A percentile compares a stretch with the other conserved stretches of the same genome.
These are phyloP conservation scores for Penstemon eatonii DNA, from an alignment of 257 asterid genomes.

Conservation along the genomic window DNA sequence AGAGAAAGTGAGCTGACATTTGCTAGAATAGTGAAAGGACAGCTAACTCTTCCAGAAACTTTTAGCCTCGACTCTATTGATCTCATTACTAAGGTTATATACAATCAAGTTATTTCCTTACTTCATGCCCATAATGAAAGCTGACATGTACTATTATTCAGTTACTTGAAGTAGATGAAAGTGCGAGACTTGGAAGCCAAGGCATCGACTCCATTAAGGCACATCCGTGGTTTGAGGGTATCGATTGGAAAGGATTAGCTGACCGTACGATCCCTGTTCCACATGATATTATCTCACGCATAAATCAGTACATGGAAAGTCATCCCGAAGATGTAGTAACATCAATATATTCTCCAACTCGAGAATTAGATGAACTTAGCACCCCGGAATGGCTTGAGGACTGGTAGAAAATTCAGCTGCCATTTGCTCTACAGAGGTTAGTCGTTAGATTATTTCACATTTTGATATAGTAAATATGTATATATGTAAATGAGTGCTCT, in stretches of 20 bases:
- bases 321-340: conserved; percentile 43
- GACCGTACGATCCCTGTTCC: conserved; percentile 50
- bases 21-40: conserved; percentile 84
- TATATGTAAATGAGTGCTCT: conserved; percentile 36
- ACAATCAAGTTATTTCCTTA: conserved; percentile 5
- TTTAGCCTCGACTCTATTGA: conserved; percentile 71
- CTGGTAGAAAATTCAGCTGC: conserved; percentile 47
- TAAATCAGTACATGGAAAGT: conserved; percentile 55
- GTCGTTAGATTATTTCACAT: conserved; percentile 22
- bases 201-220: conserved; percentile 63
- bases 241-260: conserved; percentile 73
- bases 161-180: conserved; percentile 86
- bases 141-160: conserved; percentile 34
- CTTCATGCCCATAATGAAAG: background rate
- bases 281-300: conserved; percentile 55
- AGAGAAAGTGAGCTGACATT: conserved; percentile 90
- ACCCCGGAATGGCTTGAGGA: conserved; percentile 86
- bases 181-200: conserved; percentile 76
- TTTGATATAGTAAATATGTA: conserved; percentile 42
- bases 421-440: conserved; percentile 27
- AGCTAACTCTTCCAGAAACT: conserved; percentile 66
- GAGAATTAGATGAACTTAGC: conserved; percentile 55
- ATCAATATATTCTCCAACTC: conserved; percentile 43
- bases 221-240: conserved; percentile 78
- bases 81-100: conserved; percentile 76